Evolutionary conservation across 1,139 yeast species (phyloP).

Genomic region (Candida sojae): DNA sequence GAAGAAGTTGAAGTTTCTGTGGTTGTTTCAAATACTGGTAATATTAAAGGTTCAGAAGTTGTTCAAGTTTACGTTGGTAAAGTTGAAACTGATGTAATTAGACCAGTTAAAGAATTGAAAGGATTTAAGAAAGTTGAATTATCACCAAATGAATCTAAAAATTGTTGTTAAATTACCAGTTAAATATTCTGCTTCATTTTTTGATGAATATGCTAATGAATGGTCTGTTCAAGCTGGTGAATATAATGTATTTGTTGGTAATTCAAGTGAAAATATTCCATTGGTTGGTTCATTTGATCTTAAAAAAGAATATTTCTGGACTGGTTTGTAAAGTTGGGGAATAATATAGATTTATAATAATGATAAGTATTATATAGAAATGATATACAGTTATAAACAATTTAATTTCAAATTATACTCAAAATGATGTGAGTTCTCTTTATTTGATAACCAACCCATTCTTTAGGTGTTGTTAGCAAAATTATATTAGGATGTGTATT

Average conservation of each 20-base stretch:
- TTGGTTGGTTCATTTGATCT: slow-evolving; percentile 33
- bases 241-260: slow-evolving; percentile 49
- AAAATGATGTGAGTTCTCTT: too few relatives aligned
- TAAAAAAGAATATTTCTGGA: slow-evolving; percentile 23
- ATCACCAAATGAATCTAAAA: slow-evolving; percentile 35
- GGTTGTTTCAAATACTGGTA: slow-evolving; percentile 42
- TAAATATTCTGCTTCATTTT: slow-evolving; percentile 55
- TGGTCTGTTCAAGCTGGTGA: slow-evolving; percentile 44
- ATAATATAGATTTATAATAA: slow-evolving; percentile 1
- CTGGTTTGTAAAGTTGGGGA: slow-evolving; percentile 13
- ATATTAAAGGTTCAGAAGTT: slow-evolving; percentile 42
- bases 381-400: too few relatives aligned
- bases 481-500: too few relatives aligned
- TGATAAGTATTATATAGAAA: neutral
- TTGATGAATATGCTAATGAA: slow-evolving; percentile 46
- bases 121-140: slow-evolving; percentile 52
- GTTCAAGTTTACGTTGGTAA: slow-evolving; percentile 48
- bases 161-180: slow-evolving; percentile 35
- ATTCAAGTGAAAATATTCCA: slow-evolving; percentile 25
- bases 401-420: too few relatives aligned
- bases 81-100: slow-evolving; percentile 37
- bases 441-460: slow-evolving; percentile 36
- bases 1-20: slow-evolving; percentile 23
- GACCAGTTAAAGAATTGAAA: slow-evolving; percentile 59
- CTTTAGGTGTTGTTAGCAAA: slow-evolving; percentile 36